Base-by-base conservation (phyloP, 306 rosid species). In the Inga laurina region DNA sequence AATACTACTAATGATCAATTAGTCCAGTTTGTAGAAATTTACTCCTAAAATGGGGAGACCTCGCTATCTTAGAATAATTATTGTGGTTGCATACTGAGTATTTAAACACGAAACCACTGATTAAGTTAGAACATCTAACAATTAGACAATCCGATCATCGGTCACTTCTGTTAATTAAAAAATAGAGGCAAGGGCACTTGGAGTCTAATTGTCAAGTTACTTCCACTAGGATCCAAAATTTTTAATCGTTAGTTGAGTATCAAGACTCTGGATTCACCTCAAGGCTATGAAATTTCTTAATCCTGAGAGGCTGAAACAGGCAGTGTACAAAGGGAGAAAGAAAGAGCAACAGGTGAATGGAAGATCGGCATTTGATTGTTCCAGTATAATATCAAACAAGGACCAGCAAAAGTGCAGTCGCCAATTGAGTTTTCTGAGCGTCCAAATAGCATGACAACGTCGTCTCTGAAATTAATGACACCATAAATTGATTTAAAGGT, bases 391-490 rank as follows among this genome's bases (percentile, higher is more conserved):
- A 68, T 30, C 62, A 72, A 66, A 57, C 30, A 69, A 80, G 79
- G 14, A 39, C 57, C 16, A 57, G 64, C 81, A 75, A 65, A 43
- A 37, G 27, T 5, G 18, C n/a, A 37, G 67, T 66, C 14, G 3
- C 43, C 45, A 45, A 65, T 12, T 79, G 64, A 72, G 79, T 83
- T 65, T 24, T 66, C 75, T 39, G 54, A 62, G 65, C 74, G 72
- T 45, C 72, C 81, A 77, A 80, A 76, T 72, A 80, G 62, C 79
- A 79, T 64, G 66, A 70, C 37, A 44, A 59, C 14, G 5, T 44
- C 32, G 64, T 80, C 32, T 57, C 21, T 79, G 45, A 30, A 46
- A 44, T 22, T 10, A 44, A 37, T 21, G 72, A 79, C 85, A 78
- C 57, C 79, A 66, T 27, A 71, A 75, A 82, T 67, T 57, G 46